Base-by-base conservation (phyloP, 345 rosid species). In the Sisymbrium altissimum region DNA sequence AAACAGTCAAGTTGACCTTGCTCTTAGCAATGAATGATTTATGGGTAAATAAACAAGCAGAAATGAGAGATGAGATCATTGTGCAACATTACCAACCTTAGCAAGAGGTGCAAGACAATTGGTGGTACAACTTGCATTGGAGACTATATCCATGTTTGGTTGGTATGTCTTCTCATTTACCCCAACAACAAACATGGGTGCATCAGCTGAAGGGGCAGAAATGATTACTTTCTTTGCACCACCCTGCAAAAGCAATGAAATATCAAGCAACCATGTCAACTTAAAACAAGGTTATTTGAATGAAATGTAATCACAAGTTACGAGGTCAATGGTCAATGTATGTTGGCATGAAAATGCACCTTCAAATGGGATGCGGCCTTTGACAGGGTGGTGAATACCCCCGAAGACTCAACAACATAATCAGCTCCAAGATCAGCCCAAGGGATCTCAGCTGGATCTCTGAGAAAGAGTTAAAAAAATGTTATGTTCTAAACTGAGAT, bases 61-160 rank as follows among this genome's bases (percentile, higher is more conserved):
- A 43, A 9, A 55, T 5, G 55, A 48, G 11, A 49, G 35, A 66
- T 25, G 14, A 8, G 48, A 57, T 57, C 38, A 55, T 49, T 19
- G 12, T 4, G 54, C 45, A 63, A 18, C 52, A 30, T 30, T 70
- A 58, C 81, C 71, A 71, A 92, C 99, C 99, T 96, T 96, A 17
- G 99, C 99, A 79, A 96, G 93, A 81, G 99, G 98, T 70, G 99
- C 99, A 83, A 96, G 98, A 80, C 99, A 96, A 77, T 92, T 96
- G 75, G 99, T 96, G 36, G 99, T 96, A 81, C 99, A 96, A 80
- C 99, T 96, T 39, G 99, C 99, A 71, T 96, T 96, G 71, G 99
- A 96, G 78, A 96, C 98, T 62, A 96, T 73, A 63, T 96, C 91
- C 98, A 96, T 96, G 86, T 70, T 86, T 61, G 95, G 84, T 72